Evolutionary conservation across 306 rosid genomes (phyloP).

Genomic region (Carpinus fangiana): DNA sequence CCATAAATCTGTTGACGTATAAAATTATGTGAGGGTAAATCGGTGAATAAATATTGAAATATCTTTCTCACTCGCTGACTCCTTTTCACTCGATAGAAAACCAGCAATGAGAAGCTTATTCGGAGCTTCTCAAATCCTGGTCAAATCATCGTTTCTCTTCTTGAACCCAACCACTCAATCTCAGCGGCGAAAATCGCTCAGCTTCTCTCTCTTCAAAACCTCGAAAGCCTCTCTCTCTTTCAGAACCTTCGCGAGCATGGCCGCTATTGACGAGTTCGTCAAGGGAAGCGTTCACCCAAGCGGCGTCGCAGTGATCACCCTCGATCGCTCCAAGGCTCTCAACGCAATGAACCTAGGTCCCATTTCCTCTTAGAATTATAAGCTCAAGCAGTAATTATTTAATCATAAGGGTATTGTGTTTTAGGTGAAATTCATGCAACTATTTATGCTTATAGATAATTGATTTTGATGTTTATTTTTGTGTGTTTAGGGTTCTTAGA

Average conservation of each 20-base stretch:
- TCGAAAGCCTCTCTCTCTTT: conserved; percentile 26
- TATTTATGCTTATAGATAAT: not conserved
- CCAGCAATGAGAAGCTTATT: conserved; percentile 46
- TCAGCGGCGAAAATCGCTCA: conserved; percentile 19
- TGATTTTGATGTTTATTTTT: not conserved
- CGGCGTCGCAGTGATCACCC: conserved; percentile 91
- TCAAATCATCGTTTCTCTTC: conserved; percentile 28
- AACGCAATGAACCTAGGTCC: conserved; percentile 92
- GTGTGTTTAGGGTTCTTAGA: not conserved
- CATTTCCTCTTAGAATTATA: not conserved
- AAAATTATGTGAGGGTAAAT: not conserved
- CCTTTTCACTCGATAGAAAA: not conserved
- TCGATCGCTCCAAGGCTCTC: conserved; percentile 98
- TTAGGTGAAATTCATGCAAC: not conserved
- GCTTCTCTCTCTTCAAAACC: conserved; percentile 28
- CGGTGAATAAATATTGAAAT: not conserved
- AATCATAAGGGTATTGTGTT: not conserved
- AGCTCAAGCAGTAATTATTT: not conserved
- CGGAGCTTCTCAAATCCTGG: conserved; percentile 39
- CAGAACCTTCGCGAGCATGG: conserved; percentile 71
- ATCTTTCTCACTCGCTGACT: not conserved
- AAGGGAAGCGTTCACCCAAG: conserved; percentile 70
- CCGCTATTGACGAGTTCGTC: conserved; percentile 67
- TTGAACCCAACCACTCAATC: not conserved
- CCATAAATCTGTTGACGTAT: too few relatives aligned